Percentiles rank a stretch among this genome's conserved stretches.
These are phyloP conservation scores for Nemania serpens DNA, from an alignment of 2,329 filamentous ascomycete genomes.

Conservation along the genomic window DNA sequence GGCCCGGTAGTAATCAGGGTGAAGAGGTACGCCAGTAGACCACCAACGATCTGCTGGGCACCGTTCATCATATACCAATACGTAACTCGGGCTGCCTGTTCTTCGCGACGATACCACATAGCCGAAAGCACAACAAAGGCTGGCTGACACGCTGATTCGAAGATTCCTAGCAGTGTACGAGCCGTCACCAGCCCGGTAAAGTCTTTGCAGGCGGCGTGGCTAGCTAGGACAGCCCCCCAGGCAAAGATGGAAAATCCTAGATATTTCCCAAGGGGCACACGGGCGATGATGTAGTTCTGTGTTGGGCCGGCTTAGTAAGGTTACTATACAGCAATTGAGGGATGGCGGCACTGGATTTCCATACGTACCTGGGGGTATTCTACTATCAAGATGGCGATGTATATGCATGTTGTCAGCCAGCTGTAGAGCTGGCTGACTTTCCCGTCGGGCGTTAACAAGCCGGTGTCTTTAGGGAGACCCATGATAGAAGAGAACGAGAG, in stretches of 20 bases:
- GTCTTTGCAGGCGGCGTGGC: slow-evolving; percentile 64
- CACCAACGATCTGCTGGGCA: slow-evolving; percentile 72
- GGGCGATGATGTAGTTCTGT: slow-evolving; percentile 58
- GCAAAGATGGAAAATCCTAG: slow-evolving; percentile 65
- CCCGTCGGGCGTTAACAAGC: slow-evolving; percentile 49
- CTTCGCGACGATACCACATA: slow-evolving; percentile 73
- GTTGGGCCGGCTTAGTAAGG: neutral
- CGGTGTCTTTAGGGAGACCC: slow-evolving; percentile 58
- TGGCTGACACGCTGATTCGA: slow-evolving; percentile 72
- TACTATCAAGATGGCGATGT: slow-evolving; percentile 71
- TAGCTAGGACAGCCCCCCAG: slow-evolving; percentile 65
- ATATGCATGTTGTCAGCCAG: slow-evolving; percentile 76
- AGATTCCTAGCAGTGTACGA: slow-evolving; percentile 70
- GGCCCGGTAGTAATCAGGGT: slow-evolving; percentile 56
- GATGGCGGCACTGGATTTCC: neutral
- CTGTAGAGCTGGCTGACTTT: slow-evolving; percentile 57
- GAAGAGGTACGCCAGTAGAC: slow-evolving; percentile 69
- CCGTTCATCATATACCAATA: slow-evolving; percentile 84
- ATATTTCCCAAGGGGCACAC: slow-evolving; percentile 71
- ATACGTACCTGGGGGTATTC: slow-evolving; percentile 66
- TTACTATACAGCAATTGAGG: neutral
- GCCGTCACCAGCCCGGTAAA: slow-evolving; percentile 64
- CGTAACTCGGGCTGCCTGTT: slow-evolving; percentile 68
- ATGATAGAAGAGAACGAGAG: slow-evolving; percentile 68
- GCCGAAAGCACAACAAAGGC: slow-evolving; percentile 68